Conservation (phyloP, 2,329 filamentous ascomycete species). For the Cordyceps militaris region DNA sequence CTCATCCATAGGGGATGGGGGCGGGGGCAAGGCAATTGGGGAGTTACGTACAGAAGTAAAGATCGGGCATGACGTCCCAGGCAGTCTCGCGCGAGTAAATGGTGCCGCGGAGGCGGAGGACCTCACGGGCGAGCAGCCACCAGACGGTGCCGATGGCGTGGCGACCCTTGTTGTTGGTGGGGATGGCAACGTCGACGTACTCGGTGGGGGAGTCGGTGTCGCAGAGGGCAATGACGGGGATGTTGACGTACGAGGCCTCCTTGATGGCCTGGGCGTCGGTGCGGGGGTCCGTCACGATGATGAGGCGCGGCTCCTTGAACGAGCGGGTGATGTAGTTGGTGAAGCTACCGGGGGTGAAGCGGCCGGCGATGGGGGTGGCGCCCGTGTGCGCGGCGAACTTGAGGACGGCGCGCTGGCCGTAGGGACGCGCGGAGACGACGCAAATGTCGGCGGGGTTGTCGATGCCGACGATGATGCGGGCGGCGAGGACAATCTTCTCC, state of each 20-base stretch:
- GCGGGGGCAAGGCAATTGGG: background rate
- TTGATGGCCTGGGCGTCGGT: conserved; percentile 99
- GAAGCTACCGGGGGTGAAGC: conserved; percentile 99
- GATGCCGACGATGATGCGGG: conserved; percentile 96
- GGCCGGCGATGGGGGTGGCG: conserved; percentile 94
- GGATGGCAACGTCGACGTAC: conserved; percentile 99
- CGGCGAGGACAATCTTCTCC: conserved; percentile 99
- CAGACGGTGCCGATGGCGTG: conserved; percentile 97
- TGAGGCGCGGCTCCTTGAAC: conserved; percentile 99
- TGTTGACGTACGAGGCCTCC: conserved; percentile 99
- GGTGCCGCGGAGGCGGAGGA: conserved; percentile 96
- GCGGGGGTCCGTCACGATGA: conserved; percentile 98
- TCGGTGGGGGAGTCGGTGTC: conserved; percentile 99
- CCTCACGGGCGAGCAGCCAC: conserved; percentile 99
- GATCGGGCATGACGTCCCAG: conserved; percentile 99
- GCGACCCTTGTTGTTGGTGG: conserved; percentile 99
- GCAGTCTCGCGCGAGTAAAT: conserved; percentile 92
- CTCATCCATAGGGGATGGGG: background rate
- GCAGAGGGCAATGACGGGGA: conserved; percentile 97
- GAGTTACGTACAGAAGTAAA: conserved; percentile 81
- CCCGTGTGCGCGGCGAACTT: conserved; percentile 99
- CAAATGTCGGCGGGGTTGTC: conserved; percentile 99
- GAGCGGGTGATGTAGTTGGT: conserved; percentile 99
- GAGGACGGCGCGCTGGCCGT: conserved; percentile 98
- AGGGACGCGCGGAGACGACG: conserved; percentile 98